Percentiles rank a stretch among this genome's conserved stretches.
Evolutionary conservation across 2,329 filamentous ascomycete species (phyloP).

Genomic region (Hymenoscyphus fraxineus): DNA sequence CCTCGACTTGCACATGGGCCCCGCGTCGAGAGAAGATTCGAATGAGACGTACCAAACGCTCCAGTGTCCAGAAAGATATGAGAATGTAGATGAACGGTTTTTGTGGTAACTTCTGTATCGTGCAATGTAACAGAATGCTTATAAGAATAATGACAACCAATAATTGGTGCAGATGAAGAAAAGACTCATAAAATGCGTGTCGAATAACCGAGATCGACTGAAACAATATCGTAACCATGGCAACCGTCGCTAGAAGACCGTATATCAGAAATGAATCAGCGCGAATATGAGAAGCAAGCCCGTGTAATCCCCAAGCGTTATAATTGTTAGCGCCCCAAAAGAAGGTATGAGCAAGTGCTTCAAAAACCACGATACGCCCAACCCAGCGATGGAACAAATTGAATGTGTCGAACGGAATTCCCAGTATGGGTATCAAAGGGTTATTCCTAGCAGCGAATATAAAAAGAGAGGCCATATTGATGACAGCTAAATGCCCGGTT

Average conservation of each 20-base stretch:
- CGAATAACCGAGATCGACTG: conserved; percentile 67
- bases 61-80: conserved; percentile 61
- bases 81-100: conserved; percentile 56
- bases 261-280: conserved; percentile 41
- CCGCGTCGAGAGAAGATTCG: conserved; percentile 63
- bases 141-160: conserved; percentile 56
- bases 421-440: conserved; percentile 64
- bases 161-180: conserved; percentile 66
- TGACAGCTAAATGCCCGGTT: conserved; percentile 61
- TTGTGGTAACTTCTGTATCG: conserved; percentile 51
- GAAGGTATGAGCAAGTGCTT: conserved; percentile 62
- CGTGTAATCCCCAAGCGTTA: conserved; percentile 44
- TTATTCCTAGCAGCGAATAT: conserved; percentile 72
- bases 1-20: conserved; percentile 66
- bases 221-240: conserved; percentile 47
- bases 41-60: conserved; percentile 56
- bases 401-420: conserved; percentile 75
- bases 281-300: conserved; percentile 39
- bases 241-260: conserved; percentile 48
- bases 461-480: conserved; percentile 75
- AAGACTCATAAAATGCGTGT: conserved; percentile 74
- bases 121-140: conserved; percentile 62
- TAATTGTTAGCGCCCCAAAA: conserved; percentile 51
- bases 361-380: conserved; percentile 67
- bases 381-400: conserved; percentile 77